These are phyloP conservation scores for Bryoglossum gracile DNA, from an alignment of 495 filamentous ascomycete species.

Conservation along the genomic window DNA sequence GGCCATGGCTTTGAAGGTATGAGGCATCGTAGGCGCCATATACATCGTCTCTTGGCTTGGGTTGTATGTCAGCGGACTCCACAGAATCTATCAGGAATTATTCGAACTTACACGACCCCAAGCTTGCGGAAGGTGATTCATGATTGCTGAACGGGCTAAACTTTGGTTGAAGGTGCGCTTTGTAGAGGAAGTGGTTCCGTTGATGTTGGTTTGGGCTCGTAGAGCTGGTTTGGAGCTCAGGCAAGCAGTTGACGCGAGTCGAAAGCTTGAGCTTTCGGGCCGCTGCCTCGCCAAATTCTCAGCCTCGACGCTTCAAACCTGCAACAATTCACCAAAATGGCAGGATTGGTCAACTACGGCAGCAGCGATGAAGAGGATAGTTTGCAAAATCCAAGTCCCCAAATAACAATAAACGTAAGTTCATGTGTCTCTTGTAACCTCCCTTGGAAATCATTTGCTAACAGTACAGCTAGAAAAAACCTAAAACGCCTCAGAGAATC, in stretches of 20 bases:
- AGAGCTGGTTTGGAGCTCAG: constrained; percentile 1
- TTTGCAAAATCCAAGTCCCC: constrained; percentile 20
- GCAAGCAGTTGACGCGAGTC: constrained; percentile 4
- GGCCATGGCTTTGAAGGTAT: constrained; percentile 61
- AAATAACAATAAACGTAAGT: constrained; percentile 7
- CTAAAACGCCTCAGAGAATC: too few relatives aligned
- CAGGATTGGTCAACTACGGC: constrained; percentile 61
- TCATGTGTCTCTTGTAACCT: neutral
- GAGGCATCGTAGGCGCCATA: constrained; percentile 89
- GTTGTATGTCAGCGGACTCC: constrained; percentile 21
- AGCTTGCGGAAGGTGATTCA: constrained; percentile 93
- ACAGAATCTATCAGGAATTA: neutral
- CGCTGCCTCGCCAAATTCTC: neutral
- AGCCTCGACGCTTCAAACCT: neutral
- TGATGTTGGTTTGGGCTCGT: neutral
- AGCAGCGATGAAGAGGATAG: constrained; percentile 73
- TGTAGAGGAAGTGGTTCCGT: neutral
- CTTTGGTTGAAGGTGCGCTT: neutral
- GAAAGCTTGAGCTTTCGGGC: too few relatives aligned
- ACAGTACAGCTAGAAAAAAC: too few relatives aligned
- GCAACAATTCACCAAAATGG: constrained; percentile 43
- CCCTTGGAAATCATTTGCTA: constrained; percentile 2
- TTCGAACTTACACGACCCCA: constrained; percentile 76
- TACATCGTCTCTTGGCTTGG: constrained; percentile 49
- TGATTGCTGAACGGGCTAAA: constrained; percentile 29